These are phyloP conservation scores for Castanea sativa DNA, from an alignment of 306 rosid species.

Conservation along the genomic window DNA sequence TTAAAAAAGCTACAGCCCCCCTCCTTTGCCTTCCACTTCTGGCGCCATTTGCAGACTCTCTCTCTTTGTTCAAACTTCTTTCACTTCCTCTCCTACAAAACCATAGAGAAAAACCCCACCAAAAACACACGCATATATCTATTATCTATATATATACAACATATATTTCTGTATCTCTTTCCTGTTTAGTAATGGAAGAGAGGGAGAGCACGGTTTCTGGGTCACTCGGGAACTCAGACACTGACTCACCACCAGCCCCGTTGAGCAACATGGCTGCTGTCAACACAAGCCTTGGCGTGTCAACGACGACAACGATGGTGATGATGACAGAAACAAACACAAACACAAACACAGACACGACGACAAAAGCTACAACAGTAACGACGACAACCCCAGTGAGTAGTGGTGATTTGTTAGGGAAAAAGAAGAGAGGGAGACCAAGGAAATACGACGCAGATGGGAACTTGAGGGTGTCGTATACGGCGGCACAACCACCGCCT, in stretches of 20 bases:
- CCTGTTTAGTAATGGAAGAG: constrained; percentile 45
- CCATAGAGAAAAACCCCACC: background rate
- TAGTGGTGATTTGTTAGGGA: constrained; percentile 48
- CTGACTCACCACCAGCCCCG: constrained; percentile 32
- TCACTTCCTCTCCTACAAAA: constrained; percentile 17
- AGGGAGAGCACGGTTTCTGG: constrained; percentile 36
- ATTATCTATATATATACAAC: background rate
- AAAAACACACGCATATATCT: background rate
- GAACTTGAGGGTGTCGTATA: constrained; percentile 41
- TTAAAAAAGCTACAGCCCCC: constrained; percentile 12
- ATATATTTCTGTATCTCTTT: too few relatives aligned
- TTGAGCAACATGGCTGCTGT: constrained; percentile 21
- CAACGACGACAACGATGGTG: background rate
- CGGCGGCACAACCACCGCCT: constrained; percentile 29
- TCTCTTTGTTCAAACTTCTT: constrained; percentile 44
- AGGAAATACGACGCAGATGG: constrained; percentile 79
- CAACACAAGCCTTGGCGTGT: constrained; percentile 6
- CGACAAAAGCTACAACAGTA: constrained; percentile 1
- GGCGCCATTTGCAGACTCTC: constrained; percentile 71
- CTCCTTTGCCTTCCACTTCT: constrained; percentile 30
- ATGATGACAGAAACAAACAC: background rate
- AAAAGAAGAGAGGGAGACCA: constrained; percentile 84
- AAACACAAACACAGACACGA: background rate
- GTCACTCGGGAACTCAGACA: constrained; percentile 36
- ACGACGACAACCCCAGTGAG: background rate